These are phyloP conservation scores for Eimeria zaria DNA, from an alignment of 169 alveolate species.

Conservation along the genomic window DNA sequence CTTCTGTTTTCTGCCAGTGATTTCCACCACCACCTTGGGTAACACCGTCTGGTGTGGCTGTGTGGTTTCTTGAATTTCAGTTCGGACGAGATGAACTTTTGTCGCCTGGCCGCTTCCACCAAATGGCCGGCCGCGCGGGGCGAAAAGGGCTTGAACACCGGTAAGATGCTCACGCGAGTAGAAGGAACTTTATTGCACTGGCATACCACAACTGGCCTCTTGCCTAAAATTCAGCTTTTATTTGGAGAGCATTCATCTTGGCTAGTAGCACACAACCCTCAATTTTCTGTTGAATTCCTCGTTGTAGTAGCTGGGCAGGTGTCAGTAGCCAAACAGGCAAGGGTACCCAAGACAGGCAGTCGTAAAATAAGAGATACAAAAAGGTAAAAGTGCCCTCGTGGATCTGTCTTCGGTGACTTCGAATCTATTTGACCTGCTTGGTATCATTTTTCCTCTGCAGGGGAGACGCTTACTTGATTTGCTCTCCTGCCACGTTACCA, in stretches of 20 bases:
- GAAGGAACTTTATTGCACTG: background rate
- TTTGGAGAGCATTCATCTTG: background rate
- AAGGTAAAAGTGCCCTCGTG: background rate
- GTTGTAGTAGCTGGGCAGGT: background rate
- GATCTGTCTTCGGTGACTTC: background rate
- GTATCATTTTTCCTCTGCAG: constrained; percentile 4
- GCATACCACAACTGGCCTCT: background rate
- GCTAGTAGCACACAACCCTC: background rate
- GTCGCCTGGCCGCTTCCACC: constrained; percentile 88
- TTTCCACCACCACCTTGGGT: background rate
- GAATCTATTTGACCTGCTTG: background rate
- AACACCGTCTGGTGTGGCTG: background rate
- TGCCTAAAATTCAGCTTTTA: background rate
- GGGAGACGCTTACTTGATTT: constrained; percentile 80
- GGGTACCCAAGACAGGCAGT: background rate
- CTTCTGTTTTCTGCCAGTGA: background rate
- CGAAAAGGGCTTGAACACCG: constrained; percentile 77
- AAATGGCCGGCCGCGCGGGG: constrained; percentile 94
- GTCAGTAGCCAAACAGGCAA: background rate
- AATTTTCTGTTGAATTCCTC: background rate
- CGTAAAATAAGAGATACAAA: background rate
- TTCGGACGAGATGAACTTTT: constrained; percentile 84
- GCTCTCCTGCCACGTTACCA: constrained; percentile 41
- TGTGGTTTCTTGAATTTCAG: constrained; percentile 20
- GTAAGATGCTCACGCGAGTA: constrained; percentile 8